Evolutionary conservation across 148 eudicot species (phyloP), one percentile per base, ranked within the genome.

Genomic region (Rhododendron molle): DNA sequence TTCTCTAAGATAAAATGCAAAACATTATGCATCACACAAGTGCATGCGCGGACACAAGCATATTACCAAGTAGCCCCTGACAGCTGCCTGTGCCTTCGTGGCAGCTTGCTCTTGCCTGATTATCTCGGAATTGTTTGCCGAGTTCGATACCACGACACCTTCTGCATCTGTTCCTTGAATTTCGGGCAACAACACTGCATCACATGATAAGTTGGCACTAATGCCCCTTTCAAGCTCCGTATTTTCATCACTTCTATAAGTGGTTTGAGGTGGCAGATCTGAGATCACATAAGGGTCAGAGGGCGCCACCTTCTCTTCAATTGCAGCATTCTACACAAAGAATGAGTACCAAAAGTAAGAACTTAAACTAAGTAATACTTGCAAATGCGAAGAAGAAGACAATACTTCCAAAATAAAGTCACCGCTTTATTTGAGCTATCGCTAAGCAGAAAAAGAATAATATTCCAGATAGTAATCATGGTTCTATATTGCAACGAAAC

Each of bases 51-150:
- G 76, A 71, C 40, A 71, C 76, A 30, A 78, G 36, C 44, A 32
- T 58, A 58, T 89, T 93, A 93, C 95, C 95, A 91, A 85, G 88
- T 89, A 91, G 52, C 93, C 93, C 87, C 91, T 87, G 80, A 93
- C 92, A 84, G 92, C 93, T 18, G 95, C 91, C 85, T 89, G 93
- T 76, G 90, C 90, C 88, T 91, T 90, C 56, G 89, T 87, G 49
- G 93, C 95, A 87, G 93, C 92, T 81, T 87, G 78, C 32, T 91
- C 88, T 85, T 56, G 91, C 38, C 74, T 84, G 49, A 47, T 85
- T 62, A 62, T 43, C 77, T 90, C 92, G 23, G 54, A 89, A 85
- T 83, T 86, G 32, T 87, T 84, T 16, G 76, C 83, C 74, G 84
- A 77, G 82, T 43, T 87, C 14, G 73, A 83, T 11, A 20, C 83